Evolutionary conservation across 176 grass and related monocot species (phyloP).

Genomic region (Oryza brachyantha): DNA sequence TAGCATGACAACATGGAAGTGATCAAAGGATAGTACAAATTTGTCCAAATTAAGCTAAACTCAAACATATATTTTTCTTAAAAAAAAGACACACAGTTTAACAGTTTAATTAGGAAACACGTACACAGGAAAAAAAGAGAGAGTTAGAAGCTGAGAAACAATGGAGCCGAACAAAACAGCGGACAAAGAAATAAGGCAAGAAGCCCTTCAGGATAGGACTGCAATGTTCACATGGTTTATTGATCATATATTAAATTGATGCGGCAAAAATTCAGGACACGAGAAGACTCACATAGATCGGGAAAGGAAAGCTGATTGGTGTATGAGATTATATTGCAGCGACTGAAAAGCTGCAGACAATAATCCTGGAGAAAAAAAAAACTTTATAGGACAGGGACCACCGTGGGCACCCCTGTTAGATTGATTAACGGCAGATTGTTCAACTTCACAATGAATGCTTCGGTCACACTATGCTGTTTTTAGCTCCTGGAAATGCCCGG

Average conservation of each 20-base stretch:
- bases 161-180: too few relatives aligned
- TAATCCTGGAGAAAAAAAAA: neutral
- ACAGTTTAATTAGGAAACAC: too few relatives aligned
- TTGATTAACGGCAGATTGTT: neutral
- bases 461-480: neutral
- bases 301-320: constrained; percentile 1
- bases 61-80: too few relatives aligned
- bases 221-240: neutral
- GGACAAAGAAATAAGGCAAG: neutral
- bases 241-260: too few relatives aligned
- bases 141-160: too few relatives aligned
- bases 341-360: constrained; percentile 7
- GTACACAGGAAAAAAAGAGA: too few relatives aligned
- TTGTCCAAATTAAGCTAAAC: neutral
- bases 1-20: too few relatives aligned
- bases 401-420: neutral
- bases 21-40: neutral
- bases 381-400: neutral
- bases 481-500: neutral
- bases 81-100: too few relatives aligned
- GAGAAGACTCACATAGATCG: neutral
- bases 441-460: neutral
- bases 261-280: neutral
- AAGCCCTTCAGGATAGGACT: neutral
- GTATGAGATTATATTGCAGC: neutral